Conservation (phyloP, 2,329 filamentous ascomycete species). For the Pseudogymnoascus sp. region DNA sequence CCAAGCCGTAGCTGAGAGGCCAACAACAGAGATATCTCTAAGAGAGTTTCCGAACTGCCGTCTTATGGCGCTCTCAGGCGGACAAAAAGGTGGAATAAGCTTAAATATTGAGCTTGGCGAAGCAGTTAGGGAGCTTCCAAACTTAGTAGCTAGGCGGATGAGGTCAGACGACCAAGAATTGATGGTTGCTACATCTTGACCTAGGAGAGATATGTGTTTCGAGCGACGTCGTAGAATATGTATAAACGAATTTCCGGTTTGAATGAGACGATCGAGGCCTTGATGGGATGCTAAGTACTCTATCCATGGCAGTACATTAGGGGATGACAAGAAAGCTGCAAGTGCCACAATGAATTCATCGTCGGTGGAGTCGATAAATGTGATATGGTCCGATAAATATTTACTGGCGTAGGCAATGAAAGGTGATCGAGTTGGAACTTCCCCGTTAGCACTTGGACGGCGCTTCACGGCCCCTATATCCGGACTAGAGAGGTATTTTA, state of each 20-base stretch:
- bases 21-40: slow-evolving; percentile 19
- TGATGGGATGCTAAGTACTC: background rate
- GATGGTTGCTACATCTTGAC: background rate
- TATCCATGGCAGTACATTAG: background rate
- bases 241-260: background rate
- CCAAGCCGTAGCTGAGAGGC: slow-evolving; percentile 21
- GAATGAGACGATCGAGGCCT: background rate
- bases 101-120: background rate
- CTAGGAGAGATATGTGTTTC: background rate
- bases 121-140: background rate
- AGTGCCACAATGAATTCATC: background rate
- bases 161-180: background rate
- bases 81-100: slow-evolving; percentile 27
- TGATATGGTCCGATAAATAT: background rate
- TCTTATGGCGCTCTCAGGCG: slow-evolving; percentile 17
- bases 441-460: background rate
- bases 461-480: background rate
- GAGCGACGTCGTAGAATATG: background rate
- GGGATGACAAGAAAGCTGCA: background rate
- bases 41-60: slow-evolving; percentile 17
- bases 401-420: background rate
- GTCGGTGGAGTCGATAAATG: background rate
- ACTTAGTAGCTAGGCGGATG: background rate
- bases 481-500: background rate
- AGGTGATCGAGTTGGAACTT: background rate